These are phyloP conservation scores for Pelargonium fulgidum DNA, from an alignment of 441 rosid species.

Conservation along the genomic window DNA sequence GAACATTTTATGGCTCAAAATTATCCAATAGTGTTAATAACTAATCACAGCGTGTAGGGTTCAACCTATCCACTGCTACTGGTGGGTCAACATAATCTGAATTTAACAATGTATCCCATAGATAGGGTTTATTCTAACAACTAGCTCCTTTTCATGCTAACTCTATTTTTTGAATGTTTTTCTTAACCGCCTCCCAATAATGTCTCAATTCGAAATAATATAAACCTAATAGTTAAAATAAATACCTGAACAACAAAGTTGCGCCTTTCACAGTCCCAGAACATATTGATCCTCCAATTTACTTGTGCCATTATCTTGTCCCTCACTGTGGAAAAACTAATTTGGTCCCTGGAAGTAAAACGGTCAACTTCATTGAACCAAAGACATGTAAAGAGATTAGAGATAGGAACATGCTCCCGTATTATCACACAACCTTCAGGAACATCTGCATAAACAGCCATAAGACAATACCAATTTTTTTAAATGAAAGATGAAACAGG, in stretches of 20 bases:
- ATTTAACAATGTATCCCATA: too few relatives aligned
- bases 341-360: slow-evolving; percentile 90
- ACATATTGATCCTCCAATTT: slow-evolving; percentile 86
- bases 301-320: slow-evolving; percentile 71
- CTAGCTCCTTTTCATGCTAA: too few relatives aligned
- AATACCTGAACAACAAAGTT: slow-evolving; percentile 94
- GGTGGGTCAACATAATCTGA: too few relatives aligned
- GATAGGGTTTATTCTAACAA: too few relatives aligned
- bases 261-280: slow-evolving; percentile 91
- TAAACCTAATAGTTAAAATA: slow-evolving; percentile 7
- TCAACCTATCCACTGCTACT: too few relatives aligned
- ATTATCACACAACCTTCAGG: slow-evolving; percentile 98
- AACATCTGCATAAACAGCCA: slow-evolving; percentile 57
- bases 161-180: too few relatives aligned
- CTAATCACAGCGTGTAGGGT: too few relatives aligned
- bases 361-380: slow-evolving; percentile 97
- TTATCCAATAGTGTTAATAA: too few relatives aligned
- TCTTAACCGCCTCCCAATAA: not conserved
- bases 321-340: slow-evolving; percentile 82
- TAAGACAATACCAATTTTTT: not conserved
- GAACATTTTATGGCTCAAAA: too few relatives aligned
- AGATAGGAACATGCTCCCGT: slow-evolving; percentile 87
- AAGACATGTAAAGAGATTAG: slow-evolving; percentile 87
- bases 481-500: not conserved
- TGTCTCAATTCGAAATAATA: not conserved